A percentile compares a stretch with the other conserved stretches of the same genome.
These are phyloP conservation scores for Pyrenopolyporus hunteri DNA, from an alignment of 495 filamentous ascomycete genomes.

Conservation along the genomic window DNA sequence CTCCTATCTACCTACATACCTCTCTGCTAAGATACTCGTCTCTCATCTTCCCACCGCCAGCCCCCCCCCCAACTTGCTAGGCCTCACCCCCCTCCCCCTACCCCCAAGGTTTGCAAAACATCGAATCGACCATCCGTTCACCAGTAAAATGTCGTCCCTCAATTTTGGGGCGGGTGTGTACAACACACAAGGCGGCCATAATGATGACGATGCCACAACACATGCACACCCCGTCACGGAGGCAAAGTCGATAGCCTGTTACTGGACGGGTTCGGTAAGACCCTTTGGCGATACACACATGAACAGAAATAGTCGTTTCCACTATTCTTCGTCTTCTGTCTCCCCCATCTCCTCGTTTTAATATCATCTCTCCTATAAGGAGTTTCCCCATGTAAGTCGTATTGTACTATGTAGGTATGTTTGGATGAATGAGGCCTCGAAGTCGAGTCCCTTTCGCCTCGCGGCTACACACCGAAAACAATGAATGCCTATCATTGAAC, in stretches of 20 bases:
- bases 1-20: too few species aligned
- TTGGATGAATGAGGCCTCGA: too few species aligned
- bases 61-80: conserved; percentile 2
- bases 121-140: conserved; percentile 16
- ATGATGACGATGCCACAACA: conserved; percentile 30
- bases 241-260: conserved; percentile 15
- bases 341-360: neutral
- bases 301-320: conserved; percentile 17
- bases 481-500: too few species aligned
- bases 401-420: too few species aligned
- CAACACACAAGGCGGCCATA: conserved; percentile 33
- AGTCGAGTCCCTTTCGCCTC: conserved; percentile 34
- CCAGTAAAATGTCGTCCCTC: conserved; percentile 28
- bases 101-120: conserved; percentile 24
- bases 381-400: too few species aligned
- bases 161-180: conserved; percentile 31
- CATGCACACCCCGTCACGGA: conserved; percentile 20
- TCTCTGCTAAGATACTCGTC: too few species aligned
- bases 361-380: neutral
- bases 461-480: conserved; percentile 37
- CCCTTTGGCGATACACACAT: conserved; percentile 11
- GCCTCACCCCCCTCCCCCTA: neutral
- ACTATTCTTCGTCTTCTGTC: neutral
- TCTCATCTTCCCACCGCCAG: conserved; percentile 13
- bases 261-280: conserved; percentile 7